Base-by-base conservation (phyloP, 257 asterid genomes). In the Datura wrightii region DNA sequence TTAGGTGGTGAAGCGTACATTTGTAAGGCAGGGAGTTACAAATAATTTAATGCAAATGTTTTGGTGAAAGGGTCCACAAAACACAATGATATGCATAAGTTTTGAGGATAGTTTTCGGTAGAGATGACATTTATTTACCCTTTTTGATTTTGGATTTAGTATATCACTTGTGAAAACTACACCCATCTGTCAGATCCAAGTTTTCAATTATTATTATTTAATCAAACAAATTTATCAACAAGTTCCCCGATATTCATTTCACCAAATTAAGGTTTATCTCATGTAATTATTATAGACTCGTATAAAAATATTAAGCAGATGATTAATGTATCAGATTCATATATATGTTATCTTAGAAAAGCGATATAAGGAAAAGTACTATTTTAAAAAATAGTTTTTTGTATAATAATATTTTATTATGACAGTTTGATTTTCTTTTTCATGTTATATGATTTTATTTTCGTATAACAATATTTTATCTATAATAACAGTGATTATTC, bases 191-290 rank as follows among this genome's bases (percentile, higher is more conserved):
- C 58, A 50, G 84, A 84, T 84, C 88, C 88, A 83, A 80, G 7
- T 63, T 46, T 85, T 52, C 88, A 88, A 91, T 91, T 83, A 89
- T 91, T 83, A 89, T 88, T 86, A 52, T 71, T 46, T 58, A 84
- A 88, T 89, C 87, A 86, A 81, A 19, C 34, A 85, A 39, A 11
- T 31, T 58, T 48, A 48, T 72, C 4, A 72, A 46, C 11, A 6
- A n/a, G 3, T 1, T 66, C 1, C 2, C 5, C 39, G 62, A 58
- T 58, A 58, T 39, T 39, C 4, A 39, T 39, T 24, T 24, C 31
- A 24, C 31, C 31, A 24, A 24, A 24, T 24, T 24, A 24, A 24
- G 31, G 31, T 24, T 24, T 0, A 0, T 24, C 31, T 24, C 31
- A 24, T 24, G 31, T 24, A 24, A 24, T 24, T 24, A 24, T 24